Base-by-base conservation (phyloP, 108 stramenopile genomes). In the Skeletonema costatum region DNA sequence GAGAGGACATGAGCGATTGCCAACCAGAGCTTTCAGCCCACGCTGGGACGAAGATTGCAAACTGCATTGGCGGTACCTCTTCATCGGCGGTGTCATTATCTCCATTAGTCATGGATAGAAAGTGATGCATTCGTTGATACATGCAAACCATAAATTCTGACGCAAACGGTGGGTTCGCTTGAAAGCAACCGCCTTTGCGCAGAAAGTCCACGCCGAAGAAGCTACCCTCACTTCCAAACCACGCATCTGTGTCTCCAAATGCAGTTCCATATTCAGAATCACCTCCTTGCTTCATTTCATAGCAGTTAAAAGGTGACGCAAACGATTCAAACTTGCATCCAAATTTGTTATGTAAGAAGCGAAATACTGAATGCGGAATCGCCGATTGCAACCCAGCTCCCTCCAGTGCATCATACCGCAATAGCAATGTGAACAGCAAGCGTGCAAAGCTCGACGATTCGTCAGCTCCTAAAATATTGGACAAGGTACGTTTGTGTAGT, bases 151-250 rank as follows among this genome's bases (percentile, higher is more conserved):
- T 92, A 31, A 97, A 87, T 12, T 82, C 81, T 7, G 92, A 88
- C 30, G 92, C 87, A 77, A 97, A 97, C 1, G 97, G 97, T 53
- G 97, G 97, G 83, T 97, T 97, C 11, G 95, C 97, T 70, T 97
- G 87, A 59, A 74, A 93, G 50, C 87, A 89, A 1, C 88, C 89
- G 5, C 89, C 86, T 36, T 75, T 32, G 66, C 44, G 30, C 38
- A 67, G 50, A 51, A 89, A 88, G 65, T 86, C 74, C 7, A 82
- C 77, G 33, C 89, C 86, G 76, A 97, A 97, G 64, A 96, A 97
- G 12, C 80, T 88, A 17, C 93, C 93, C 53, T 75, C 44, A 50
- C 89, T 87, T 29, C 95, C 93, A 73, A 97, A 97, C 17, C 71
- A 50, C 19, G 68, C 68, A 80, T 97, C 97, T 4, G 92, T 86